Evolutionary conservation across 352 stramenopile genomes (phyloP), one percentile per base, ranked within the genome.

Genomic region (Globisporangium perplexum): DNA sequence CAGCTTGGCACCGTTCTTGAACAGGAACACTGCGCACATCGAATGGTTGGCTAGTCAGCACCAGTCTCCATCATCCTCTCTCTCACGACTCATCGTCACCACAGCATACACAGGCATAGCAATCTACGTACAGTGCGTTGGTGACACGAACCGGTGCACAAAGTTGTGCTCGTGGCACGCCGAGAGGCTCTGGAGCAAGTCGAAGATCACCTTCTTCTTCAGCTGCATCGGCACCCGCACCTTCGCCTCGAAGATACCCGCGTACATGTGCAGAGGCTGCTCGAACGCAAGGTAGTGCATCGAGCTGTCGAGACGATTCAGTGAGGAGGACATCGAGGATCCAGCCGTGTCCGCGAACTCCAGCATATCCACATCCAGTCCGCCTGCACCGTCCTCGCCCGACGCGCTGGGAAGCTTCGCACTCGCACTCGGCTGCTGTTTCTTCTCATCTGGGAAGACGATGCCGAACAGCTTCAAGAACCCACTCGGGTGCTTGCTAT

Each of bases 271-370:
- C 48, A 91, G 51, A 1, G 84, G 84, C 50, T 90, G 74, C 54
- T 90, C 80, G 41, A 90, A 93, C 23, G 77, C 81, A 30, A 90
- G 63, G 55, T 92, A 95, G 53, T 95, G 78, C 33, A 72, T 77
- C 30, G 66, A 50, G 22, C 33, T 56, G 8, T 71, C 43, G 26
- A 92, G 42, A 2, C 61, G 66, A 41, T 71, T 52, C 49, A 39
- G 11, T 8, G 45, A 47, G 14, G 41, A 50, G 41, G 26, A 28
- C 6, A 17, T n/a, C 18, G 47, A 42, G 14, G 28, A 20, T n/a
- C 12, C 22, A 35, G 30, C 53, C 24, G 36, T 24, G 22, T 62
- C 44, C 11, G 56, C 48, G 38, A 77, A 55, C n/a, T 67, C 57
- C 10, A 78, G 47, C 28, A 74, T 69, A 26, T 79, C 71, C 18